Percentiles rank a stretch among this genome's conserved stretches.
phyloP scores from a whole-genome alignment of 371 early-diverging fungal species.

The Phascolomyces articulosus region DNA sequence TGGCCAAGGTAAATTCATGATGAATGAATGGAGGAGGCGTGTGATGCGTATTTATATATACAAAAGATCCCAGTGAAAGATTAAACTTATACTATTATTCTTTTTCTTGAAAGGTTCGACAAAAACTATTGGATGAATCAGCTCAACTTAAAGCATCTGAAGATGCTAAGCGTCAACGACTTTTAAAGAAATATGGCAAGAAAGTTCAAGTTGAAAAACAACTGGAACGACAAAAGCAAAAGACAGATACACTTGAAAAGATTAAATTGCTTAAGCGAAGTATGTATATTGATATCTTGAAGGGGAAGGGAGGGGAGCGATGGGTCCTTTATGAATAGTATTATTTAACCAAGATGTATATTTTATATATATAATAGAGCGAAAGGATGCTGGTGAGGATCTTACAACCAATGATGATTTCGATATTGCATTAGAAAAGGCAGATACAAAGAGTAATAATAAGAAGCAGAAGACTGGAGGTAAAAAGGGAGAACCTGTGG shows the following conservation, averaged over 20 bases:
- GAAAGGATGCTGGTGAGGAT: slow-evolving; percentile 58
- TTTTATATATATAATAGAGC: slow-evolving; percentile 39
- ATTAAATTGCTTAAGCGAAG: slow-evolving; percentile 90
- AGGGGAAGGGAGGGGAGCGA: no score
- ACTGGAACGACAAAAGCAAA: slow-evolving; percentile 76
- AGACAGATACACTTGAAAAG: slow-evolving; percentile 86
- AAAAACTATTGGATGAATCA: slow-evolving; percentile 82
- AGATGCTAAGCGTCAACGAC: slow-evolving; percentile 84
- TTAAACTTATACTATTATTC: not conserved
- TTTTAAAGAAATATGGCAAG: slow-evolving; percentile 95
- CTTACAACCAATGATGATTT: slow-evolving; percentile 75
- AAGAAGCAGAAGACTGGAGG: slow-evolving; percentile 30
- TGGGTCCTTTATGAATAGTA: no score
- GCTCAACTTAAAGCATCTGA: slow-evolving; percentile 82
- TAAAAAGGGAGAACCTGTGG: slow-evolving; percentile 42
- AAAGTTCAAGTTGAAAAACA: slow-evolving; percentile 94
- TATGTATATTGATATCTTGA: slow-evolving; percentile 33
- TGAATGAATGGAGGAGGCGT: not conserved
- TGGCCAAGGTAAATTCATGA: slow-evolving; percentile 65
- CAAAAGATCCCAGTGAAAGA: no score
- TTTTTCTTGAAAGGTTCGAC: slow-evolving; percentile 57
- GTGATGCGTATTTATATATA: no score
- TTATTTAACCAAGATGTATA: not conserved
- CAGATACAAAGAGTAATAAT: slow-evolving; percentile 41
- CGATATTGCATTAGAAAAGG: slow-evolving; percentile 80